Evolutionary conservation across 2,329 filamentous ascomycete genomes (phyloP).

Genomic region (Ceratocystis colombiana): DNA sequence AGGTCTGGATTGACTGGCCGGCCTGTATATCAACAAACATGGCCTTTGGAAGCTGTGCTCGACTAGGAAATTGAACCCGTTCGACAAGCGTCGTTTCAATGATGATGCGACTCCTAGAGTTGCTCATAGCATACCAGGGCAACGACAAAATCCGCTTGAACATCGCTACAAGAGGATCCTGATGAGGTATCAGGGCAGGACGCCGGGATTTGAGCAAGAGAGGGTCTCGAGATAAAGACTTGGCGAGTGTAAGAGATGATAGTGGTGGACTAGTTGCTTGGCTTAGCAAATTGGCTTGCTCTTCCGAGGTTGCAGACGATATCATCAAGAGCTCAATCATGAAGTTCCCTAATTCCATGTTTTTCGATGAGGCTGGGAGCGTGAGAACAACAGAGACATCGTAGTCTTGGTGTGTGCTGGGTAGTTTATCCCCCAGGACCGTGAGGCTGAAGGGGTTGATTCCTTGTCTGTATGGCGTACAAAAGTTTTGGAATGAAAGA

Average conservation of each 20-base stretch:
- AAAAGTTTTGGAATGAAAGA: neutral
- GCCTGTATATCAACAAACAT: constrained; percentile 58
- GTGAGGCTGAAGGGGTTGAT: constrained; percentile 45
- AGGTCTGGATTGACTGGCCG: constrained; percentile 62
- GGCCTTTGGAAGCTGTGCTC: constrained; percentile 36
- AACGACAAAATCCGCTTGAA: constrained; percentile 53
- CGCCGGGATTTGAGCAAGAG: constrained; percentile 57
- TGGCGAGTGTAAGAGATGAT: constrained; percentile 1
- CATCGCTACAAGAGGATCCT: constrained; percentile 56
- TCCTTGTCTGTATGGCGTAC: constrained; percentile 34
- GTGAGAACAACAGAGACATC: constrained; percentile 67
- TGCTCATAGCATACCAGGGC: constrained; percentile 53
- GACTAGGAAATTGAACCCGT: constrained; percentile 49
- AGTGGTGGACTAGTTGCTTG: constrained; percentile 1
- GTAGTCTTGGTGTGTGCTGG: constrained; percentile 69
- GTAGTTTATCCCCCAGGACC: constrained; percentile 39
- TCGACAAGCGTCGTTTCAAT: constrained; percentile 59
- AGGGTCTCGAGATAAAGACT: constrained; percentile 6
- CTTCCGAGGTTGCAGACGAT: constrained; percentile 1
- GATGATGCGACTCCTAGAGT: constrained; percentile 17
- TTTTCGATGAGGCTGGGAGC: constrained; percentile 67
- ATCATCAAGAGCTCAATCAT: constrained; percentile 62
- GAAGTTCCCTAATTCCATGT: constrained; percentile 76
- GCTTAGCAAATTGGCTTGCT: neutral
- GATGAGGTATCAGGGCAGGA: constrained; percentile 69